A percentile compares a stretch with the other conserved stretches of the same genome.
Conservation (phyloP, 106 monocot genomes). For the Dendrobium chrysotoxum region DNA sequence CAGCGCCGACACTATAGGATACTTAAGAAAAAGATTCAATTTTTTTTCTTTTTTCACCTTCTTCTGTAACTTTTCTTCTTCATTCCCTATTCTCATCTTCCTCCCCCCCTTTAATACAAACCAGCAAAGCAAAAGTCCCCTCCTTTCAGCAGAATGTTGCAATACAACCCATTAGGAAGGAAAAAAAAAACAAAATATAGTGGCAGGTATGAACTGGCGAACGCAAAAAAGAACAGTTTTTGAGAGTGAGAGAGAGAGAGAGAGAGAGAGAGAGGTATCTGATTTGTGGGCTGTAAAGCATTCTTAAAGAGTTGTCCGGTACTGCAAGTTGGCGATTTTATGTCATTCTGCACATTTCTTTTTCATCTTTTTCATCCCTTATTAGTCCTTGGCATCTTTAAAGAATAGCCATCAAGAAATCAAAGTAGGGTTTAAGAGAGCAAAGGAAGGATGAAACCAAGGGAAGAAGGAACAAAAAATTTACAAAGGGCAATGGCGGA, state of each 20-base stretch:
- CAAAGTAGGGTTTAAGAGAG: background rate
- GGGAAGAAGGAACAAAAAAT: background rate
- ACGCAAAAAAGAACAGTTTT: too few relatives aligned
- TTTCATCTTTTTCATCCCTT: slow-evolving; percentile 2
- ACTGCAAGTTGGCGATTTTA: slow-evolving; percentile 23
- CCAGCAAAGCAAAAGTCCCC: slow-evolving; percentile 10
- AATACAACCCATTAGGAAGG: background rate
- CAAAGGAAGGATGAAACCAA: background rate
- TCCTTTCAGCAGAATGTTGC: background rate
- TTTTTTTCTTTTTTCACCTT: background rate
- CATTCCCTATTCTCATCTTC: background rate
- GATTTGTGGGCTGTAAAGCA: slow-evolving; percentile 51
- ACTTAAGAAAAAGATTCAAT: background rate
- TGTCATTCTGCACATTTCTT: background rate
- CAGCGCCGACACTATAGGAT: slow-evolving; percentile 30
- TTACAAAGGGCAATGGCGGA: too few relatives aligned
- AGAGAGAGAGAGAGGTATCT: background rate
- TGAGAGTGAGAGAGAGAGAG: background rate
- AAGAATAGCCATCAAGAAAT: background rate
- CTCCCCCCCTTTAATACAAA: background rate
- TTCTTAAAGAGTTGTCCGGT: slow-evolving; percentile 18
- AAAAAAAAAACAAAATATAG: slow-evolving; percentile 4
- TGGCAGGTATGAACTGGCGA: slow-evolving; percentile 8
- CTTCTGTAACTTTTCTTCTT: background rate
- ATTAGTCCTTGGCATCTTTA: background rate